Evolutionary conservation across 2,329 filamentous ascomycete genomes (phyloP), one percentile per base, ranked within the genome.

Genomic region (Eurotiales sp.): DNA sequence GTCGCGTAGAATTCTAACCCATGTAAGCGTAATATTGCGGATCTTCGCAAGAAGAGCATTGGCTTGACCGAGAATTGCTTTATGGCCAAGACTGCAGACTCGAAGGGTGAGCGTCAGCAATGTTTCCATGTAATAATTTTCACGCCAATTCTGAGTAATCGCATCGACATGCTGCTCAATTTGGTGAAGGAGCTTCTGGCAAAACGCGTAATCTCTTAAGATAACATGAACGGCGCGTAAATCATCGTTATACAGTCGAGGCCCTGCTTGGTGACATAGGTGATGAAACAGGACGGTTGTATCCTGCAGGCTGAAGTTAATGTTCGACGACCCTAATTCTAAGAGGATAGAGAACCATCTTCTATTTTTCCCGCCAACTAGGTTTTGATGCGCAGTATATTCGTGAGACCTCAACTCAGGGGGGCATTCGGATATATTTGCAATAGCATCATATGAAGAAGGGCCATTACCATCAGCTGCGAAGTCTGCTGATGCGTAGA

Each of bases 281-380:
- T 80, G 77, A 1, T 68, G 66, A 1, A 88, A 60, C 0, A 86
- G 56, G 0, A 68, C 53, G 25, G 72, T 71, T 0, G 79, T 79
- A 0, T 75, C 71, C 25, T 80, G 73, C 0, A 74, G 75, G 25
- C 78, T 81, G 54, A 87, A 81, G 55, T 86, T 86, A 3, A 89
- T 46, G 53, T 77, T 78, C 0, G 76, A 72, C 1, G 76, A 73
- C 0, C 72, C 77, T 3, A 83, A 59, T 54, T 83, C 78, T 0
- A 72, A 54, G 0, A 81, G 57, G 0, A 83, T 67, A 2, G 71
- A 67, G 1, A 69, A 61, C 77, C 79, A 81, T 5, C 78, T 69
- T 1, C 72, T 61, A 39, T 64, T 52, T 14, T 65, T 72, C 0
- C 77, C 77, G 2, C 68, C 63, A 2, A 77, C 64, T 0, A 83